Evolutionary conservation across 106 monocot species (phyloP).

Genomic region (Iris macrosiphon): DNA sequence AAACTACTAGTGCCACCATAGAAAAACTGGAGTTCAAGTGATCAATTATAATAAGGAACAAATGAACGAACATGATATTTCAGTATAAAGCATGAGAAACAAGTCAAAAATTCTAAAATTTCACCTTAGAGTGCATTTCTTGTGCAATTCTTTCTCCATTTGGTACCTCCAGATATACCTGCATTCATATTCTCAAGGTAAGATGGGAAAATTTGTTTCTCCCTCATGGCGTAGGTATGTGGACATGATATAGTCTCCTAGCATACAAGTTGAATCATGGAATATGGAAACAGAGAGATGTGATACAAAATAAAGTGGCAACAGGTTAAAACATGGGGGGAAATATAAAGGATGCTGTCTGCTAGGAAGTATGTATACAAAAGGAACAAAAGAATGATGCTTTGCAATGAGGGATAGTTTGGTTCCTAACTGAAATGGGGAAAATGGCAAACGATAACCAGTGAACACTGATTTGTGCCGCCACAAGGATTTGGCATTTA

Average conservation of each 20-base stretch:
- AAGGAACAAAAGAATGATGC: no score
- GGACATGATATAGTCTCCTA: background rate
- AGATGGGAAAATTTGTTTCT: background rate
- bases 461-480: no score
- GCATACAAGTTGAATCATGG: background rate
- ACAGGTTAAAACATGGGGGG: no score
- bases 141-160: slow-evolving; percentile 54
- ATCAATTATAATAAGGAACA: background rate
- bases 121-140: slow-evolving; percentile 57
- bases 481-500: no score
- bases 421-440: no score
- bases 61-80: background rate
- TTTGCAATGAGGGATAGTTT: no score
- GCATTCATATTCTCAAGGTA: slow-evolving; percentile 4
- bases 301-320: background rate
- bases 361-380: no score
- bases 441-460: no score
- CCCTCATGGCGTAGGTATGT: background rate
- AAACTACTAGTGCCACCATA: no score
- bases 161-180: slow-evolving; percentile 78
- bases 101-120: background rate
- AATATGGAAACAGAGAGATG: no score
- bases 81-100: background rate
- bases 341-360: no score
- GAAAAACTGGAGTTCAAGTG: no score